Base-by-base conservation (phyloP, 164 flowering plant genomes). In the Warburgia ugandensis region DNA sequence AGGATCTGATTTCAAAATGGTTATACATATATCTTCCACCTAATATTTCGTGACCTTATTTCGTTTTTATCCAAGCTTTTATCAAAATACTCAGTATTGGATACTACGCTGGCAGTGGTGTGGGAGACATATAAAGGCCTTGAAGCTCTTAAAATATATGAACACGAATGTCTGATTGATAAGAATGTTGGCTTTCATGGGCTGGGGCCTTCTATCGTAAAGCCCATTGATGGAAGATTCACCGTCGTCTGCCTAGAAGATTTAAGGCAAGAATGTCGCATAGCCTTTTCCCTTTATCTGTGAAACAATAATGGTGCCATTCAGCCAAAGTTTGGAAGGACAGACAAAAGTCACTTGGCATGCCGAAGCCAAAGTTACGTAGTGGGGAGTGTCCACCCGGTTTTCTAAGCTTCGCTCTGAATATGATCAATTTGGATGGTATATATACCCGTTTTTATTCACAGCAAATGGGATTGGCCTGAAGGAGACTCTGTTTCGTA, bases 391-490 rank as follows among this genome's bases (percentile, higher is more conserved):
- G 63, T 52, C 92, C 94, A 37, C 65, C 68, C 36, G 96, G 97
- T 12, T 90, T 86, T 81, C 58, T 90, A 39, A 96, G 92, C n/a
- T 90, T 68, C 72, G 96, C 96, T 22, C 94, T 86, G 57, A 90
- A 86, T 68, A 83, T 90, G 96, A 73, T 90, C 44, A 29, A 62
- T 44, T 30, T 86, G 54, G 91, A 82, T 12, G 17, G 23, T 26
- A 16, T 23, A 9, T 53, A n/a, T 55, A 79, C 62, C 67, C 83
- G 31, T 64, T 29, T 48, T 62, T 49, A 63, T 41, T 73, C 42
- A 76, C 84, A 21, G 44, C 72, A 13, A 29, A 35, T 62, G 89
- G 92, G 1, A 51, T 66, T 68, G 91, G 92, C 42, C 83, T 90
- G 17, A 68, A 94, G 55, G 97, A 90, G 59, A 86, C 97, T 29